phyloP scores from a whole-genome alignment of 257 asterid species.

The Salvia miltiorrhiza region DNA sequence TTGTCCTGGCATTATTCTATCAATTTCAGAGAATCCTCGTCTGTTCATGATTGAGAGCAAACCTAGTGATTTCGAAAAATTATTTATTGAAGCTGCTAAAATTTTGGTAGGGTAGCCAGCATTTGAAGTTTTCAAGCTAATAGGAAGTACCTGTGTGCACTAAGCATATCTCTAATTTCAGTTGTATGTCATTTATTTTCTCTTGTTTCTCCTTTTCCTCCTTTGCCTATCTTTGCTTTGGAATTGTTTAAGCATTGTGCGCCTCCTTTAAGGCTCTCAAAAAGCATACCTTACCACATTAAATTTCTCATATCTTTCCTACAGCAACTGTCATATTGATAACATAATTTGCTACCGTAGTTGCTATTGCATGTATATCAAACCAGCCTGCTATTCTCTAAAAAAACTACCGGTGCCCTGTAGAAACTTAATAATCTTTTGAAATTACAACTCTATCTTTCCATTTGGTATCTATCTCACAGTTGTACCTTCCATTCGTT shows the following conservation, averaged over 20 bases:
- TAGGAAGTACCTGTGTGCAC: neutral
- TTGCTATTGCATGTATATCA: neutral
- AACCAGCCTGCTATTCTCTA: neutral
- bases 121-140: neutral
- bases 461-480: neutral
- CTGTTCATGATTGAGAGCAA: neutral
- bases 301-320: neutral
- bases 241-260: neutral
- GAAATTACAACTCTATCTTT: too few species aligned
- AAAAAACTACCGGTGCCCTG: neutral
- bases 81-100: neutral
- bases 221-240: neutral
- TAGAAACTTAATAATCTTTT: neutral
- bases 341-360: neutral
- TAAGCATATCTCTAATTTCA: neutral
- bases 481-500: neutral
- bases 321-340: neutral
- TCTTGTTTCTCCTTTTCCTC: neutral
- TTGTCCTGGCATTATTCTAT: constrained; percentile 2
- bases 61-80: neutral
- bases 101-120: neutral
- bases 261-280: neutral
- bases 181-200: neutral
- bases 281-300: neutral
- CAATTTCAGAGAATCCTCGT: neutral